A percentile compares a stretch with the other conserved stretches of the same genome.
Conservation (phyloP, 1,139 yeast species). For the Geotrichum macrosporum region DNA sequence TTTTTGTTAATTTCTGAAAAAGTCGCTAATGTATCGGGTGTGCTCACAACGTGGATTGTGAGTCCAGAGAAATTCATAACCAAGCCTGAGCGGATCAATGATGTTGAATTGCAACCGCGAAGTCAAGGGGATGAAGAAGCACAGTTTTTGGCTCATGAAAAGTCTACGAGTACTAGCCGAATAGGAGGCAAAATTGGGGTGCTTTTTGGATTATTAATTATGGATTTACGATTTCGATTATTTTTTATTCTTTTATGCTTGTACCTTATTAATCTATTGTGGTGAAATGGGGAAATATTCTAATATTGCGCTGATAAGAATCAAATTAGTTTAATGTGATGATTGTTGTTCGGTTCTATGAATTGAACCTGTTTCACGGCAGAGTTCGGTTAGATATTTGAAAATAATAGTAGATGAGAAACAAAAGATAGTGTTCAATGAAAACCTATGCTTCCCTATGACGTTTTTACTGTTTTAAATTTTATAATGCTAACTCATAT, state of each 20-base stretch:
- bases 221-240: constrained; percentile 13
- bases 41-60: constrained; percentile 18
- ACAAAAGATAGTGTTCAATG: no score
- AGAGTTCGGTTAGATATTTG: no score
- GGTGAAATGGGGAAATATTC: constrained; percentile 8
- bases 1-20: constrained; percentile 20
- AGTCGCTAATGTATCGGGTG: constrained; percentile 20
- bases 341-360: no score
- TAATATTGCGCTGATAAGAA: background rate
- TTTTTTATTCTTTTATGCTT: constrained; percentile 7
- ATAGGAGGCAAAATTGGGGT: constrained; percentile 15
- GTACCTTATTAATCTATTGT: constrained; percentile 13
- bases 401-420: no score
- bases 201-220: constrained; percentile 1
- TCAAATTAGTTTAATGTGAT: no score
- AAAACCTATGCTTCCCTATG: no score
- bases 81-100: constrained; percentile 1
- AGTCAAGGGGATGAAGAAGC: background rate
- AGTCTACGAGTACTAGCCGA: constrained; percentile 6
- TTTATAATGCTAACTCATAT: no score
- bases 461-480: no score
- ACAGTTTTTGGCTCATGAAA: background rate
- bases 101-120: constrained; percentile 1
- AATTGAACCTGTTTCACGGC: no score
- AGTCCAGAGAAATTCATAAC: constrained; percentile 18